Conservation (phyloP, 345 rosid species). For the Populus alba region DNA sequence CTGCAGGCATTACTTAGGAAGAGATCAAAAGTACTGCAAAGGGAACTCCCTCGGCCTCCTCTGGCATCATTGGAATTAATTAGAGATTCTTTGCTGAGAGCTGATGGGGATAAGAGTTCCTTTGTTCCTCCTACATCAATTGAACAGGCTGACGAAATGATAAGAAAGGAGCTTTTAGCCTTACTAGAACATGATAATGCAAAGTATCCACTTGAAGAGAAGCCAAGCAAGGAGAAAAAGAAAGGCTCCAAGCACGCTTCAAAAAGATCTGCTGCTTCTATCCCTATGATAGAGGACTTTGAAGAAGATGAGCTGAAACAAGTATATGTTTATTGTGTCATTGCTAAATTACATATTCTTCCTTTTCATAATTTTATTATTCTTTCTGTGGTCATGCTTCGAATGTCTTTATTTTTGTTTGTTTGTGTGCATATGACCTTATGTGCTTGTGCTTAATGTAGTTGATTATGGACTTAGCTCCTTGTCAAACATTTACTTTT, state of each 20-base stretch:
- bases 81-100: conserved; percentile 67
- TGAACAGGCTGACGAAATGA: conserved; percentile 92
- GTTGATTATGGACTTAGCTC: not conserved
- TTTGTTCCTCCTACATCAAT: conserved; percentile 82
- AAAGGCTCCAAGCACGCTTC: conserved; percentile 66
- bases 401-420: not conserved
- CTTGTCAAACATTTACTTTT: not conserved
- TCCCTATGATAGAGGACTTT: conserved; percentile 69
- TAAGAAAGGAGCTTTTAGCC: conserved; percentile 68
- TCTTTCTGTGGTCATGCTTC: not conserved
- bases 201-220: conserved; percentile 94
- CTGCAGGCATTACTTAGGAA: conserved; percentile 81
- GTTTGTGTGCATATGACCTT: not conserved
- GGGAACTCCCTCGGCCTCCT: conserved; percentile 96
- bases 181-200: conserved; percentile 93
- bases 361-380: not conserved
- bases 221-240: conserved; percentile 62
- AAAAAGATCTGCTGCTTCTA: conserved; percentile 45
- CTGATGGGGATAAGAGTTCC: conserved; percentile 89
- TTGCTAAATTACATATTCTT: not conserved
- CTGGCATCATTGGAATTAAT: conserved; percentile 82
- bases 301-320: conserved; percentile 78
- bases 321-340: conserved; percentile 36
- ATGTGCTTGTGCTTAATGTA: not conserved
- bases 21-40: conserved; percentile 96